Conservation (phyloP, 2,329 filamentous ascomycete species). For the Ophiostoma ips region DNA sequence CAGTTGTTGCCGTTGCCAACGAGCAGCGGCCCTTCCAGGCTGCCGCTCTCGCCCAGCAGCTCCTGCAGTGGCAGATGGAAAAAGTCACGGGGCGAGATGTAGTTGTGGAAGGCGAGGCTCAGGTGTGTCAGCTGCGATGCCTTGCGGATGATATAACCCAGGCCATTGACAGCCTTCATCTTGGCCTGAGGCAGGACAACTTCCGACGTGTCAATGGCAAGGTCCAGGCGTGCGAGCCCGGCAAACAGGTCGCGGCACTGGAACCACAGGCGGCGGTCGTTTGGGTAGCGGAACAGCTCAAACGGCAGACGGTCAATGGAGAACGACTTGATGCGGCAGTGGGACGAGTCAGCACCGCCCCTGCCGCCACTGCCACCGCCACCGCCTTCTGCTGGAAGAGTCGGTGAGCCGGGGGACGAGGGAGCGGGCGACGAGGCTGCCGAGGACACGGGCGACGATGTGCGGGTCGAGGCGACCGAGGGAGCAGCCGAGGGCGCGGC, state of each 20-base stretch:
- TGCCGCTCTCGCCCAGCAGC: constrained; percentile 14
- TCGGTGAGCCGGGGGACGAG: constrained; percentile 3
- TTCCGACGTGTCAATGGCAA: constrained; percentile 27
- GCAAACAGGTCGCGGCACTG: constrained; percentile 26
- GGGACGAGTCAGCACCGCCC: background rate
- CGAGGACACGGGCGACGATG: constrained; percentile 4
- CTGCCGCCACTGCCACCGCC: background rate
- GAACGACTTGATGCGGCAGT: constrained; percentile 21
- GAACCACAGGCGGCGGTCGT: constrained; percentile 28
- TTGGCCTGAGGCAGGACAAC: constrained; percentile 23
- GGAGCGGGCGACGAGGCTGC: constrained; percentile 5
- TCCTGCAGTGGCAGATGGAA: constrained; percentile 28
- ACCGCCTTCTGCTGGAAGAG: background rate
- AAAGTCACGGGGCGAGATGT: constrained; percentile 19
- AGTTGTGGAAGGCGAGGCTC: constrained; percentile 21
- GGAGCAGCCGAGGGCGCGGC: constrained; percentile 1
- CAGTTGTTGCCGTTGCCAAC: background rate
- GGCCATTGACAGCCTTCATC: constrained; percentile 28
- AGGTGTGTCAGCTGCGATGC: constrained; percentile 24
- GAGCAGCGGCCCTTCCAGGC: constrained; percentile 3
- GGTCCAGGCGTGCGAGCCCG: constrained; percentile 25
- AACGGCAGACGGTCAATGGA: constrained; percentile 30
- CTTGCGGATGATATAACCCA: constrained; percentile 28
- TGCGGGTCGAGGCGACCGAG: constrained; percentile 5
- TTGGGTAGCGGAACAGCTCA: constrained; percentile 25